Conservation (phyloP, 495 filamentous ascomycete genomes). For the Aspergillus heteromorphus region DNA sequence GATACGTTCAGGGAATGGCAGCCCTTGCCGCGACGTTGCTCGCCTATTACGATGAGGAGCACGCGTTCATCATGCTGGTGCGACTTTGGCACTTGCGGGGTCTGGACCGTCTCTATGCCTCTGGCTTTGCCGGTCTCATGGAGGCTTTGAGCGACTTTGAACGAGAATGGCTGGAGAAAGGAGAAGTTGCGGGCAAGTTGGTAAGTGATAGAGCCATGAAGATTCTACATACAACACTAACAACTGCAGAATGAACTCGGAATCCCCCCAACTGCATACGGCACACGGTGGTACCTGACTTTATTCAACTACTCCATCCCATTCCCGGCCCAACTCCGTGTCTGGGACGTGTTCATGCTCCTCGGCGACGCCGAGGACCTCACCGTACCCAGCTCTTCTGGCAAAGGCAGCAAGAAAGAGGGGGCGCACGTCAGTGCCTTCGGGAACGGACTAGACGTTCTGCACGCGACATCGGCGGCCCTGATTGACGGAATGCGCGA, state of each 20-base stretch:
- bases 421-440: conserved; percentile 36
- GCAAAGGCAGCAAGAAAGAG: conserved; percentile 38
- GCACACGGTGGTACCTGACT: conserved; percentile 95
- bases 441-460: conserved; percentile 69
- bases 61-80: conserved; percentile 90
- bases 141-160: conserved; percentile 84
- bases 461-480: conserved; percentile 87
- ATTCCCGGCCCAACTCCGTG: conserved; percentile 91
- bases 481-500: conserved; percentile 90
- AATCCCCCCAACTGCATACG: conserved; percentile 87
- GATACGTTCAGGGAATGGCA: conserved; percentile 98
- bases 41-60: conserved; percentile 95
- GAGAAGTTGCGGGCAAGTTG: conserved; percentile 70
- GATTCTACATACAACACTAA: neutral
- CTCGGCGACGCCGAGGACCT: conserved; percentile 64
- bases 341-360: conserved; percentile 99
- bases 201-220: conserved; percentile 47
- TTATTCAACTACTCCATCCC: conserved; percentile 97
- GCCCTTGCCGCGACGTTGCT: conserved; percentile 87
- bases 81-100: conserved; percentile 86
- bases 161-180: conserved; percentile 70
- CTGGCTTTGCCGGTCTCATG: conserved; percentile 85
- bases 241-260: conserved; percentile 60
- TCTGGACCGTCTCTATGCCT: conserved; percentile 74
- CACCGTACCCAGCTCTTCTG: conserved; percentile 27